Conservation (phyloP, 2,329 filamentous ascomycete species). For the Tolypocladium tropicale region DNA sequence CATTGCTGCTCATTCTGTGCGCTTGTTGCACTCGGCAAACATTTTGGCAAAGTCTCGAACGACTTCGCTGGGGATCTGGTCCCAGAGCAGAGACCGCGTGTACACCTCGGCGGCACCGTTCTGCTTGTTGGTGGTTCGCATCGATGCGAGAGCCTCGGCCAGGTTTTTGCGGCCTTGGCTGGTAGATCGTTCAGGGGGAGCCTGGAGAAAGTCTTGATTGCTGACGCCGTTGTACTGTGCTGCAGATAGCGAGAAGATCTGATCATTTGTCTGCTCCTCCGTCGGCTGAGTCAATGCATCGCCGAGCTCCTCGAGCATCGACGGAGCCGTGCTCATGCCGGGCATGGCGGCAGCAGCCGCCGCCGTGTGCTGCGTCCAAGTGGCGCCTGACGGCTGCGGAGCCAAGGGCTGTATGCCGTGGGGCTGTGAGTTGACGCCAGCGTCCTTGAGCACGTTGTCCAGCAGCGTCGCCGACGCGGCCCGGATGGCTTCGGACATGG, state of each 20-base stretch:
- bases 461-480: constrained; percentile 68
- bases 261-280: constrained; percentile 77
- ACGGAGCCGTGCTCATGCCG: constrained; percentile 36
- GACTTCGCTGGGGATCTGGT: constrained; percentile 85
- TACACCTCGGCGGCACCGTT: constrained; percentile 74
- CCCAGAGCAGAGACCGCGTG: constrained; percentile 85
- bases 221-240: constrained; percentile 77
- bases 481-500: constrained; percentile 71
- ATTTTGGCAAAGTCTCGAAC: constrained; percentile 88
- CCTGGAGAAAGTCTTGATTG: constrained; percentile 57
- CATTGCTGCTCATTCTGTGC: constrained; percentile 31
- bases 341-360: constrained; percentile 35
- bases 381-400: constrained; percentile 41
- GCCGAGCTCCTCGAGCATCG: constrained; percentile 56
- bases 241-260: constrained; percentile 76
- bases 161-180: constrained; percentile 63
- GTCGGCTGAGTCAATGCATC: constrained; percentile 63
- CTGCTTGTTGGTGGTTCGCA: constrained; percentile 62
- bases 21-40: constrained; percentile 63
- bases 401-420: constrained; percentile 34
- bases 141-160: constrained; percentile 68
- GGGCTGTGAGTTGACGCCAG: constrained; percentile 44
- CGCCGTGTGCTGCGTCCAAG: constrained; percentile 31
- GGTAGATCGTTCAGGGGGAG: constrained; percentile 39
- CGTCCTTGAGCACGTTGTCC: constrained; percentile 74